Evolutionary conservation across 148 eudicot genomes (phyloP), one percentile per base, ranked within the genome.

Genomic region (Vaccinium vitisidaea): DNA sequence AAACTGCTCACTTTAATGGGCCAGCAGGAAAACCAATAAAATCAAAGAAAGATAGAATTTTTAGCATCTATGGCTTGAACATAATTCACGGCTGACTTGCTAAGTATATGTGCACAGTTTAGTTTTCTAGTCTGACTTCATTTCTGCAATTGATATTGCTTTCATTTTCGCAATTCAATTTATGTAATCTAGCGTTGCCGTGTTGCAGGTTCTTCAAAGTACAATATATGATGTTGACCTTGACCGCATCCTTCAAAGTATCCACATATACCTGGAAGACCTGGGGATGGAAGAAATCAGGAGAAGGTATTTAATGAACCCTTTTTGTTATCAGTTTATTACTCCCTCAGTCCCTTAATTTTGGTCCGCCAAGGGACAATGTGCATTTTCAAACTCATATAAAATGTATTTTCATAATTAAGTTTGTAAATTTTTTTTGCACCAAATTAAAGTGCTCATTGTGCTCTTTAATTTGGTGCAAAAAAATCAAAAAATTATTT

Each of bases 261-360:
- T 97, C 89, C 99, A 97, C 89, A 89, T 95, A 79, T 97, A 97
- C 87, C 89, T 97, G 79, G 98, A 97, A 91, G 98, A 93, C 69
- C 89, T 97, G 84, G 99, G 99, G 39, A 97, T 97, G 99, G 99
- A 97, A 86, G 99, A 97, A 86, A 97, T 97, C 58, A 90, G 99
- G 88, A 94, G 94, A 89, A 97, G 99, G 99, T 95, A 94, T 67
- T 27, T 55, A 71, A 58, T 76, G 25, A 65, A 52, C 53, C 43
- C 1, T 19, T 73, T 49, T 39, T n/a, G 6, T 67, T 16, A 23
- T 48, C 74, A 80, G 65, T 21, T 21, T 9, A 21, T 4, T n/a
- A 36, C 39, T 2, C 39, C 39, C 39, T 36, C 39, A 36, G 39
- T 36, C 39, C 39, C 39, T 36, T 36, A 36, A 36, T 36, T 36